Evolutionary conservation across 192 early-diverging fungal genomes (phyloP).

Genomic region (Glomus cerebriforme): DNA sequence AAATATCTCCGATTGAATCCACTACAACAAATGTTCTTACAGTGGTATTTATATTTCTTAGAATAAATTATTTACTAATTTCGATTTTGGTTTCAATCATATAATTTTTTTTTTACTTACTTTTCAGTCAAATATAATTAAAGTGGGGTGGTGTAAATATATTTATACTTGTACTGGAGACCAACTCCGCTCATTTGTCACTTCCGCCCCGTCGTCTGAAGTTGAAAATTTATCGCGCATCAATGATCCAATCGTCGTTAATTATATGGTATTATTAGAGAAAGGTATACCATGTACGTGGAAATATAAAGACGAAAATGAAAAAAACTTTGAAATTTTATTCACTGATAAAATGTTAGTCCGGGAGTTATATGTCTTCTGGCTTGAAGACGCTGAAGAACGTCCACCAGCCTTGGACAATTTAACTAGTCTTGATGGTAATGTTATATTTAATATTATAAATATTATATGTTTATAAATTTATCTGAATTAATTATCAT

Average conservation of each 20-base stretch:
- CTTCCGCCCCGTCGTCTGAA: background rate
- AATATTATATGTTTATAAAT: background rate
- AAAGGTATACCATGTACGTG: conserved; percentile 18
- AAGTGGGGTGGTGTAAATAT: background rate
- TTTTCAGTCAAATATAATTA: background rate
- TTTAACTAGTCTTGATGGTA: background rate
- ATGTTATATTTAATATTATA: background rate
- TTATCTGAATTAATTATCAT: background rate
- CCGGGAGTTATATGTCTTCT: conserved; percentile 17
- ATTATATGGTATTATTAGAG: conserved; percentile 1
- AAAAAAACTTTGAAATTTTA: background rate
- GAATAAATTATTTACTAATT: background rate
- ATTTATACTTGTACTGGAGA: background rate
- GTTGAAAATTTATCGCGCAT: background rate
- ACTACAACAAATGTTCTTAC: background rate
- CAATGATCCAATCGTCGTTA: conserved; percentile 3
- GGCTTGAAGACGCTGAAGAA: background rate
- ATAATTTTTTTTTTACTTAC: background rate
- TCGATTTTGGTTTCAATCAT: background rate
- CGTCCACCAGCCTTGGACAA: background rate
- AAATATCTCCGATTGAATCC: background rate
- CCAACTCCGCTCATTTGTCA: conserved; percentile 10
- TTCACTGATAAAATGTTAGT: background rate
- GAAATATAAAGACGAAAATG: conserved; percentile 2
- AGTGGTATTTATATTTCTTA: background rate